A percentile compares a stretch with the other conserved stretches of the same genome.
phyloP scores from a whole-genome alignment of 805 yeast genomes.

The Citeromyces matritensis region DNA sequence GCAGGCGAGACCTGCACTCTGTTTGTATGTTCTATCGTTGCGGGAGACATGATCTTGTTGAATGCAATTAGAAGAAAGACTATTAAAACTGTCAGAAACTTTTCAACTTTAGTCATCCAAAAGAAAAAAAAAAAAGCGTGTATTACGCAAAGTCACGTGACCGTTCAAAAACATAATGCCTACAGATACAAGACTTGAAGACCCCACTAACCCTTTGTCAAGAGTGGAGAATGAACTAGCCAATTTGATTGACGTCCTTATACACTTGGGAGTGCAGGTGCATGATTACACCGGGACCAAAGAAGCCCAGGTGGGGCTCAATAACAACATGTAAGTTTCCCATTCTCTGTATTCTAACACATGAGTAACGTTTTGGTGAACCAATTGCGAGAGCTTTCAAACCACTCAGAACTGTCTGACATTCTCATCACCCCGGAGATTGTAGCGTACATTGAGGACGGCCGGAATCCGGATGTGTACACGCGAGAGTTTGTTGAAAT shows the following conservation, averaged over 20 bases:
- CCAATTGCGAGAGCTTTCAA: conserved; percentile 18
- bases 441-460: conserved; percentile 86
- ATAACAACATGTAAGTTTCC: conserved; percentile 26
- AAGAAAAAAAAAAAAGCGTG: not conserved
- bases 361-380: conserved; percentile 20
- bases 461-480: conserved; percentile 93
- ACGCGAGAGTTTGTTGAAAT: conserved; percentile 94
- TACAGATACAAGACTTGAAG: not conserved
- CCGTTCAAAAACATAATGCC: not conserved
- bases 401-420: conserved; percentile 17
- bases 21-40: conserved; percentile 1
- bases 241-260: conserved; percentile 58
- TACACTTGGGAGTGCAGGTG: conserved; percentile 81
- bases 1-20: conserved; percentile 21
- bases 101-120: not conserved
- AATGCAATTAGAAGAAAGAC: not conserved
- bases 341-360: no score
- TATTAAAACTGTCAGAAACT: not conserved
- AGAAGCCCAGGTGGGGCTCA: conserved; percentile 51
- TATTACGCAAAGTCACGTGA: conserved; percentile 4
- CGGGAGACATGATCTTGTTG: conserved; percentile 1
- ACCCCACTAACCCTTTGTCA: conserved; percentile 10
- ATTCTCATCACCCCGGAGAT: conserved; percentile 67
- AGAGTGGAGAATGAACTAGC: conserved; percentile 23
- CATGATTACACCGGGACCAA: conserved; percentile 89